Evolutionary conservation across 73 alveolate species (phyloP), one percentile per base, ranked within the genome.

Genomic region (Paramecium sexaurelia): DNA sequence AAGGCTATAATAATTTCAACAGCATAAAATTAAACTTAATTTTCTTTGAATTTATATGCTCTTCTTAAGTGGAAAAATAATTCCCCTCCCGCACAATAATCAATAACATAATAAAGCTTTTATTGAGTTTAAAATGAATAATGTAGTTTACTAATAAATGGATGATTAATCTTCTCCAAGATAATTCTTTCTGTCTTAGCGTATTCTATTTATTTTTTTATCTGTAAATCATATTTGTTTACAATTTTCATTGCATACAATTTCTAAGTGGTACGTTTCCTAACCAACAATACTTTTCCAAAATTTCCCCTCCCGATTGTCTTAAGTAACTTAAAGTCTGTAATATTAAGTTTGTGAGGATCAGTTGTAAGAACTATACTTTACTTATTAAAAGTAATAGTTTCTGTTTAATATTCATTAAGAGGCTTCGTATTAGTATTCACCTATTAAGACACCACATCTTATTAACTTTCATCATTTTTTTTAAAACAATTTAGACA

Each of bases 51-150:
- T 78, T 93, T 94, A n/a, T 92, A 91, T 55, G 97, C 98, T 41
- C 93, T 87, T 57, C 93, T 66, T 43, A 98, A 89, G 93, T 98
- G 99, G 87, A 93, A 95, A 56, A 98, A 97, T 75, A 98, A 95
- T 91, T 98, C 99, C 0, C 99, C 96, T 3, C 99, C 99, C 51
- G 94, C 96, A 36, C 97, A 75, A 92, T 96, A 98, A 75, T 98
- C 99, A 94, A 98, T 97, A 15, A 97, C 96, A 91, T 96, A 97
- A 93, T 97, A 98, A 15, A 98, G 96, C 55, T 96, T 97, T 11
- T 96, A 92, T 11, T 97, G 94, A 55, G 98, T 97, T 93, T 98
- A 95, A 85, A 98, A 98, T 6, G 99, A 99, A 84, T 85, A 98
- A 75, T 97, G 95, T 3, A 98, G 92, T 92, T 95, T 94, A 39